These are phyloP conservation scores for Parmelia sp. DNA, from an alignment of 495 filamentous ascomycete genomes.

Conservation along the genomic window DNA sequence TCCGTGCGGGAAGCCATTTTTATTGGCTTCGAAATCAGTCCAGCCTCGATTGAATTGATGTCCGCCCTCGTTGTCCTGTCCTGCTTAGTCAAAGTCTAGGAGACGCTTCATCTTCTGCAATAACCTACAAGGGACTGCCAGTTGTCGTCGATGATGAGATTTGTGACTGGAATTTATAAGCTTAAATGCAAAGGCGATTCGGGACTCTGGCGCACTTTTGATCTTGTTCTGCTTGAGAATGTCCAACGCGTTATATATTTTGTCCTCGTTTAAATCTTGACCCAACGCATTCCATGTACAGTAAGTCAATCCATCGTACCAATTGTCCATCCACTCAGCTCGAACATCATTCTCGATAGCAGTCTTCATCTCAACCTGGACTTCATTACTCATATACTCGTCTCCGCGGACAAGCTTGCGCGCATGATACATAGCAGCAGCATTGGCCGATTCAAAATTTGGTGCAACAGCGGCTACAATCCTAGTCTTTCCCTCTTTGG, in stretches of 20 bases:
- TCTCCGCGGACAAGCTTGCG: conserved; percentile 56
- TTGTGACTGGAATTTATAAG: conserved; percentile 47
- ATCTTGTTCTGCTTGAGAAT: conserved; percentile 64
- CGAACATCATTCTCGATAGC: conserved; percentile 43
- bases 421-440: conserved; percentile 80
- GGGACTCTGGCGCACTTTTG: conserved; percentile 36
- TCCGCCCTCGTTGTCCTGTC: conserved; percentile 48
- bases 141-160: conserved; percentile 91
- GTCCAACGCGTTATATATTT: conserved; percentile 68
- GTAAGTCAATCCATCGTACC: conserved; percentile 79
- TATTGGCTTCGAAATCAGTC: conserved; percentile 77
- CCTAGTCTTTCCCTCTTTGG: conserved; percentile 45
- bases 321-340: conserved; percentile 72
- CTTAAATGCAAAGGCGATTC: background rate
- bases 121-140: conserved; percentile 72
- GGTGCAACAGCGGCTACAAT: conserved; percentile 68
- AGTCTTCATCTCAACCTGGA: conserved; percentile 36
- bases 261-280: conserved; percentile 71
- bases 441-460: conserved; percentile 68
- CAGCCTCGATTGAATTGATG: conserved; percentile 49
- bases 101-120: background rate
- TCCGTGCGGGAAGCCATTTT: conserved; percentile 70
- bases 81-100: conserved; percentile 30
- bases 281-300: conserved; percentile 95
- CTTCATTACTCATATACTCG: conserved; percentile 28